Evolutionary conservation across 257 asterid species (phyloP).

Genomic region (Thymus mandschuricus): DNA sequence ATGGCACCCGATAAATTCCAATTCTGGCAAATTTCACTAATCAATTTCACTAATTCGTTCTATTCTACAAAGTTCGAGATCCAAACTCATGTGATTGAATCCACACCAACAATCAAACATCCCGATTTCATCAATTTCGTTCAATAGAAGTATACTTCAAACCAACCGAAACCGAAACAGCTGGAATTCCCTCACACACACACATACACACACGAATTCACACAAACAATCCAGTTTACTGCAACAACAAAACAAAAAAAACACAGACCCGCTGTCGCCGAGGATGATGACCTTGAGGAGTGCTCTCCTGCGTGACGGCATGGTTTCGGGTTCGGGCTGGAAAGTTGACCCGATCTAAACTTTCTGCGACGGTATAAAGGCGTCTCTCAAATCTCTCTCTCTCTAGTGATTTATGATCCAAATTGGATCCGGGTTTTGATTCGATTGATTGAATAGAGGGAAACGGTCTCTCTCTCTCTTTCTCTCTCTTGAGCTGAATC

Average conservation of each 20-base stretch:
- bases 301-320: conserved; percentile 66
- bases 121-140: background rate
- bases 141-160: conserved; percentile 1
- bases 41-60: background rate
- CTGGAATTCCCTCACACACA: background rate
- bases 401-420: conserved; percentile 5
- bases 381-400: background rate
- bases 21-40: conserved; percentile 3
- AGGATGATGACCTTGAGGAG: conserved; percentile 73
- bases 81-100: conserved; percentile 16
- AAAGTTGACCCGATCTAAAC: conserved; percentile 32
- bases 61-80: conserved; percentile 17
- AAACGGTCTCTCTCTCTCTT: background rate
- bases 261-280: conserved; percentile 62
- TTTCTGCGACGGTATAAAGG: background rate
- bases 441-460: background rate
- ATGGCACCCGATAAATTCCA: conserved; percentile 12
- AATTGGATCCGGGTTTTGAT: conserved; percentile 29
- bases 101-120: conserved; percentile 18
- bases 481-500: conserved; percentile 1
- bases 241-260: background rate
- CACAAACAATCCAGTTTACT: conserved; percentile 5
- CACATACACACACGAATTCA: background rate
- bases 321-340: conserved; percentile 34
- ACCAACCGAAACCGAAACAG: conserved; percentile 22